Conservation (phyloP, 768 basidiomycete genomes). For the Crassisporium funariophilum region DNA sequence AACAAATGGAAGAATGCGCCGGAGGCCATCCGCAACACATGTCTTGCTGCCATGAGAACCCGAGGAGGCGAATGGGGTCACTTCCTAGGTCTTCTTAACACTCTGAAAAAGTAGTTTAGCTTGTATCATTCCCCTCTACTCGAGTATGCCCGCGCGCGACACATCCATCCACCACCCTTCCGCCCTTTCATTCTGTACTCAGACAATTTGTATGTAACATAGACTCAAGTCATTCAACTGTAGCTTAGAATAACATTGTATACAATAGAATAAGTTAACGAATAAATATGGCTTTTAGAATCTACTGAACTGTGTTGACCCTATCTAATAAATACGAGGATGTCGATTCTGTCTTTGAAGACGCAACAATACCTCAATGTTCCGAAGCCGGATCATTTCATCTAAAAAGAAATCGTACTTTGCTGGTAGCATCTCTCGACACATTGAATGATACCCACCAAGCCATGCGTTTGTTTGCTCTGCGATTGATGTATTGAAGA, state of each 20-base stretch:
- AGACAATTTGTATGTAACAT: too few species aligned
- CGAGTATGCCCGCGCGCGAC: too few species aligned
- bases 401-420: conserved; percentile 39
- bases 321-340: conserved; percentile 10
- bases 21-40: not conserved
- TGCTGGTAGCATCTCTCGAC: conserved; percentile 33
- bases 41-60: not conserved
- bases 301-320: not conserved
- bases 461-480: conserved; percentile 38
- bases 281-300: too few species aligned
- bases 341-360: conserved; percentile 17
- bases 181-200: too few species aligned
- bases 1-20: conserved; percentile 3
- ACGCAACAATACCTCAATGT: conserved; percentile 19
- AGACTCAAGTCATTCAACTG: too few species aligned
- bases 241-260: not conserved
- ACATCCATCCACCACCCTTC: too few species aligned
- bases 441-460: conserved; percentile 32
- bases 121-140: too few species aligned
- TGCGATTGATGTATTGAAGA: conserved; percentile 36
- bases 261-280: too few species aligned
- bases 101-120: not conserved
- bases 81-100: not conserved
- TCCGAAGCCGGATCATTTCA: conserved; percentile 34
- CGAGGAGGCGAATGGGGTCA: conserved; percentile 3